Base-by-base conservation (phyloP, 257 asterid genomes). In the Euphrasia confusa region DNA sequence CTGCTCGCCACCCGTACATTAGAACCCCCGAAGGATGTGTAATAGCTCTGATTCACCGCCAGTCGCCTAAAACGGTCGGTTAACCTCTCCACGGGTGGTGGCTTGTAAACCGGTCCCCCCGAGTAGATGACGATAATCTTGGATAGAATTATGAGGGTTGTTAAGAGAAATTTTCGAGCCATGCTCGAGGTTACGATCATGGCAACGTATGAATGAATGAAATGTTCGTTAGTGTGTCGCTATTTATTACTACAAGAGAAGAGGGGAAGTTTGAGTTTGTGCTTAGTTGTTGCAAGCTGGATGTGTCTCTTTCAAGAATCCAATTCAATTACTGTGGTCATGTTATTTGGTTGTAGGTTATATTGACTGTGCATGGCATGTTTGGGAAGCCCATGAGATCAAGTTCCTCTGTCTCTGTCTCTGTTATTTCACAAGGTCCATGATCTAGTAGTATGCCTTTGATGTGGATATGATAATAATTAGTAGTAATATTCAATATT, bases 201-300 rank as follows among this genome's bases (percentile, higher is more conserved):
- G 21, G 50, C 69, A 54, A 17, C 52, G 65, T 18, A n/a, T 50
- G 72, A 49, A 64, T 68, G 53, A 60, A 24, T 49, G 65, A 35
- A 55, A 32, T 39, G 42, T 45, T 10, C 8, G 40, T 35, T 7
- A 5, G 40, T 30, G 2, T 49, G 55, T 64, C 63, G 61, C 35
- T 75, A 77, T 73, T 70, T 80, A 86, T 77, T 50, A n/a, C 27
- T 58, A 24, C 30, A 54, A n/a, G 15, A 45, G 52, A 26, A 37
- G 56, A 24, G 44, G n/a, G 24, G 24, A 21, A 52, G 54, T 71
- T 71, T 61, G 56, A 64, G 48, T 62, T 68, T 68, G 61, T 71
- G 90, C 85, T 78, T 78, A 85, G 95, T 82, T 86, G 91, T 80
- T 66, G 84, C 94, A 79, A 89, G 95, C 94, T 89, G 86, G 79